Evolutionary conservation across 129 eudicot genomes (phyloP).

Genomic region (Rutidosis leptorrhynchoides): DNA sequence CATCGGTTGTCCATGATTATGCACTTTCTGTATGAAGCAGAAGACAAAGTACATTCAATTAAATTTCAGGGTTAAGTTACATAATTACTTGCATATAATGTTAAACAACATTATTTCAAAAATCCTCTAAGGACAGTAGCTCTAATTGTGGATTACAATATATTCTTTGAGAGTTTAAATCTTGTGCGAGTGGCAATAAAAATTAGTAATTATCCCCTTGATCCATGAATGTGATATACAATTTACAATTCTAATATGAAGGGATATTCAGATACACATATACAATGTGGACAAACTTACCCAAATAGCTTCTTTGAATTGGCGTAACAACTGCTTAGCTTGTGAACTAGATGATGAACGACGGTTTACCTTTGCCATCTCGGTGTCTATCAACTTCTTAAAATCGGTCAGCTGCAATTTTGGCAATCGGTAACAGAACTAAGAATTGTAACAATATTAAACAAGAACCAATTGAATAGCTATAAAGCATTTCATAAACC

Average conservation of each 20-base stretch:
- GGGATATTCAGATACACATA: neutral
- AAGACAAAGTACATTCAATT: neutral
- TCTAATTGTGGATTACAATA: neutral
- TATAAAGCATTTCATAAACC: slow-evolving; percentile 35
- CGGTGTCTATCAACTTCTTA: slow-evolving; percentile 56
- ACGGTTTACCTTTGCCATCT: slow-evolving; percentile 48
- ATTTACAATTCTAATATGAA: neutral
- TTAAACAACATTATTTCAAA: neutral
- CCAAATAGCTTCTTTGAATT: slow-evolving; percentile 88
- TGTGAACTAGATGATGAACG: slow-evolving; percentile 44
- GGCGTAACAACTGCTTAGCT: slow-evolving; percentile 55
- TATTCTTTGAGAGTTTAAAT: neutral
- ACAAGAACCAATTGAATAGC: neutral
- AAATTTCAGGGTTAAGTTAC: neutral
- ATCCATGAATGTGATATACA: neutral
- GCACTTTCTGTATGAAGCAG: slow-evolving; percentile 66
- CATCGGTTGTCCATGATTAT: slow-evolving; percentile 89
- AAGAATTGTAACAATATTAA: neutral
- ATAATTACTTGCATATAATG: neutral
- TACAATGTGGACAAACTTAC: slow-evolving; percentile 33
- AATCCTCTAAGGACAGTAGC: neutral
- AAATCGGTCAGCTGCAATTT: slow-evolving; percentile 67
- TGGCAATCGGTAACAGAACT: neutral
- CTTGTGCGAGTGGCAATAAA: too few species aligned
- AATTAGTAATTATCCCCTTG: neutral